Base-by-base conservation (phyloP, 1,284 basidiomycete species). In the Hemileia vastatrix region DNA sequence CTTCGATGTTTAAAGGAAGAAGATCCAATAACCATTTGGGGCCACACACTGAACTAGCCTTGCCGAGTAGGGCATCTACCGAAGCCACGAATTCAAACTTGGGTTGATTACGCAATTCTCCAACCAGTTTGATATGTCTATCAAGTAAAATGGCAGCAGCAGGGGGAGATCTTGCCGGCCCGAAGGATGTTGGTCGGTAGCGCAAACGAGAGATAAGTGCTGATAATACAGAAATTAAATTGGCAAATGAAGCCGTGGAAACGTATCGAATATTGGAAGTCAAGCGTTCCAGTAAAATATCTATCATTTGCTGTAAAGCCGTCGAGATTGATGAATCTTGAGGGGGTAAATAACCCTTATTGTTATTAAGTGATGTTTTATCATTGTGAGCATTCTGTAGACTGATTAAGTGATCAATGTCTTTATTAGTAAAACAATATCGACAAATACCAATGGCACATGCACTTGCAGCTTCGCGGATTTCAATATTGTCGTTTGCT, bases 21-120 rank as follows among this genome's bases (percentile, higher is more conserved):
- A 81, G 79, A 15, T 81, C 78, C 32, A 99, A 80, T 1, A 98
- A 74, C 1, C 84, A 83, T 65, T 86, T 83, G 4, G 95, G 92
- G 0, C 95, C 95, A 63, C 95, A 80, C 1, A 90, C 82, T 68
- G 85, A 83, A 81, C 96, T 88, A 0, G 91, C 89, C 31, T 83
- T 83, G 3, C 86, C 84, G 43, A 98, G 78, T 1, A 87, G 84
- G 3, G 79, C 79, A 76, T 99, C 95, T 23, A 86, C 91, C 52
- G 83, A 83, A 74, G 93, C 90, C 76, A 91, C 93, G 76, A 87
- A 83, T 76, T 96, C 92, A 71, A 98, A 98, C 3, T 81, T 83
- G 76, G 86, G 88, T 70, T 87, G 81, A 36, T 83, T 79, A 47
- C 94, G 80, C 64, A 95, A 77, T 47, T 86, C 84, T 1, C 85